Conservation (phyloP, 345 rosid species). For the Aurinia saxatilis region DNA sequence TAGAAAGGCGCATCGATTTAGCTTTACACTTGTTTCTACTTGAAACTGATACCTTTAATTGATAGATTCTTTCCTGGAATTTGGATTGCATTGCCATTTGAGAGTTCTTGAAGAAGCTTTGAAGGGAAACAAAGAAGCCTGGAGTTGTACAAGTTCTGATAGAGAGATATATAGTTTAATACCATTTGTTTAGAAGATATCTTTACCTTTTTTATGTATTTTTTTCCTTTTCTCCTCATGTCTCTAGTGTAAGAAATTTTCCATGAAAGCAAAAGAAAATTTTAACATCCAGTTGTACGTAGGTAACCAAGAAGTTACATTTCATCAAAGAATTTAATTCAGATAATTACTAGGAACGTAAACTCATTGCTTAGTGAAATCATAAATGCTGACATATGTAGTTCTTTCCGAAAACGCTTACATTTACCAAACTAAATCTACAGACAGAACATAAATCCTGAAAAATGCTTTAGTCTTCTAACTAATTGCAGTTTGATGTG, state of each 20-base stretch:
- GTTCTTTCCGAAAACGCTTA: background rate
- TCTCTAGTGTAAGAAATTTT: conserved; percentile 26
- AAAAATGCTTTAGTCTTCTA: background rate
- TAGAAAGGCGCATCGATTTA: background rate
- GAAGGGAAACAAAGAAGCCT: conserved; percentile 9
- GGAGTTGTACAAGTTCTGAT: conserved; percentile 21
- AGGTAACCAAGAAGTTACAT: background rate
- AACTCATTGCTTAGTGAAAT: background rate
- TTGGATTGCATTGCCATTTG: background rate
- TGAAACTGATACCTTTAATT: conserved; percentile 1
- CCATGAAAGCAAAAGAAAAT: conserved; percentile 10
- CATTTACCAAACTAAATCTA: background rate
- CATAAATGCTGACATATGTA: background rate
- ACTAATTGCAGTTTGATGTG: background rate
- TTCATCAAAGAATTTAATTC: background rate
- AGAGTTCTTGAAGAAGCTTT: conserved; percentile 19
- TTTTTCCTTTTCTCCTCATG: background rate
- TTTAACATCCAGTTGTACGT: background rate
- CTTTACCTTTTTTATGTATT: background rate
- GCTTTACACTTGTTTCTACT: conserved; percentile 5
- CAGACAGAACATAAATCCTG: background rate
- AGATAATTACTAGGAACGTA: background rate
- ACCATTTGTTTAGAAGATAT: conserved; percentile 24
- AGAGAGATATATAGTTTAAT: conserved; percentile 13
- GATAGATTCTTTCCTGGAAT: conserved; percentile 25